Evolutionary conservation across 1,139 yeast species (phyloP).

Genomic region (Candida glucosophila): DNA sequence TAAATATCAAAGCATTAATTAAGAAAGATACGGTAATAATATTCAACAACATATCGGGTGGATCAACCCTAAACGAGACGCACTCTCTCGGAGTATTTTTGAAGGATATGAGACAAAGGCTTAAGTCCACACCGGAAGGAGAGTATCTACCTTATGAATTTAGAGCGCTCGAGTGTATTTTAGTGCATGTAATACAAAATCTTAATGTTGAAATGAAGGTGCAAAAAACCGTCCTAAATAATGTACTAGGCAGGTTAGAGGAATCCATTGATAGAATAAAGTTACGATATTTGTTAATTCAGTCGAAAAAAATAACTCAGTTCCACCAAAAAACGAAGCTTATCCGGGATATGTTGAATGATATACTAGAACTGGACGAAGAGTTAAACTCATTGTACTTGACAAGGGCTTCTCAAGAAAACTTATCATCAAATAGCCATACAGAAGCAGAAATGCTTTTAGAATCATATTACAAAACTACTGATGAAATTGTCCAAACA

Average conservation of each 20-base stretch:
- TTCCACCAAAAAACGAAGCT: slow-evolving; percentile 35
- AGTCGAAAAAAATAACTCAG: slow-evolving; percentile 35
- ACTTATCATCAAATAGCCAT: slow-evolving; percentile 23
- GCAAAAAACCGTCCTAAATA: slow-evolving; percentile 31
- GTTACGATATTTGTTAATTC: slow-evolving; percentile 32
- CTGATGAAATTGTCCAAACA: slow-evolving; percentile 40
- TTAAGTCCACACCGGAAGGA: slow-evolving; percentile 15
- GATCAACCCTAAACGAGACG: slow-evolving; percentile 24
- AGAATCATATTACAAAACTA: slow-evolving; percentile 35
- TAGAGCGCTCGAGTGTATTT: slow-evolving; percentile 35
- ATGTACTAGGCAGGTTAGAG: slow-evolving; percentile 29
- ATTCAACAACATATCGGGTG: slow-evolving; percentile 22
- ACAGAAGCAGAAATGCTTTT: slow-evolving; percentile 35
- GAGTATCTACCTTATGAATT: slow-evolving; percentile 33
- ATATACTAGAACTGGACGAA: slow-evolving; percentile 32
- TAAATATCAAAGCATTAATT: slow-evolving; percentile 36
- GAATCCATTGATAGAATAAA: slow-evolving; percentile 31
- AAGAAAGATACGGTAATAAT: slow-evolving; percentile 31
- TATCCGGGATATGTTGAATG: slow-evolving; percentile 32
- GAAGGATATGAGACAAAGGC: slow-evolving; percentile 21
- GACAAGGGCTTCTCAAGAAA: slow-evolving; percentile 18
- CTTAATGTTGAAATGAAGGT: slow-evolving; percentile 36
- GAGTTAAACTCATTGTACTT: slow-evolving; percentile 33
- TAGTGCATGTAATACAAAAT: slow-evolving; percentile 30
- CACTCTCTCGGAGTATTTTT: slow-evolving; percentile 29